These are phyloP conservation scores for Veloporphyrellus conicus DNA, from an alignment of 1,284 basidiomycete genomes.

Conservation along the genomic window DNA sequence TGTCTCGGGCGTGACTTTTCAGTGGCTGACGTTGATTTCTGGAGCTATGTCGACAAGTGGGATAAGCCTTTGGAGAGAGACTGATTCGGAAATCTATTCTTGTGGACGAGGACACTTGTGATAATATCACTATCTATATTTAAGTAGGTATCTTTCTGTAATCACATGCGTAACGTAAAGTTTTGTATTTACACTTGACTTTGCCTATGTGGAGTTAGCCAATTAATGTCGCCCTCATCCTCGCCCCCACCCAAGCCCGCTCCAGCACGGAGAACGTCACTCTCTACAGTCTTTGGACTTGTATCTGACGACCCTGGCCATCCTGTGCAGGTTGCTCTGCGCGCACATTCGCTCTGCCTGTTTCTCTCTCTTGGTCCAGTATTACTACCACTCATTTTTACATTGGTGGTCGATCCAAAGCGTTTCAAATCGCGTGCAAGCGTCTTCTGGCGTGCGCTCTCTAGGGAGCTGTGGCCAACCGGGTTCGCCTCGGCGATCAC, in stretches of 20 bases:
- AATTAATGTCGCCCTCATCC: background rate
- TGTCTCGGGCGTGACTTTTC: constrained; percentile 31
- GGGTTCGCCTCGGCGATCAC: constrained; percentile 69
- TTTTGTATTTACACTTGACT: constrained; percentile 4
- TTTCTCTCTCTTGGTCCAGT: constrained; percentile 63
- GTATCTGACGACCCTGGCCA: constrained; percentile 33
- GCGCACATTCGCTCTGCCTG: constrained; percentile 65
- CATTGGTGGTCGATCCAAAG: constrained; percentile 25
- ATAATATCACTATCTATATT: too few species aligned
- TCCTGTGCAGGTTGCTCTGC: constrained; percentile 55
- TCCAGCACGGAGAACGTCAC: constrained; percentile 10
- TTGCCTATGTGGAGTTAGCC: background rate
- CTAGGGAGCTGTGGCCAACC: constrained; percentile 52
- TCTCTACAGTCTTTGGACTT: background rate
- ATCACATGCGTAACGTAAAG: constrained; percentile 17
- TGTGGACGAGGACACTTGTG: background rate
- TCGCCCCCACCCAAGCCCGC: background rate
- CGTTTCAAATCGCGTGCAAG: constrained; percentile 11
- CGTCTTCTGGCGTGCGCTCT: constrained; percentile 42
- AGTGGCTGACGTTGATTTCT: constrained; percentile 45
- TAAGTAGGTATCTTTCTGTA: background rate
- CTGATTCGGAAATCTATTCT: background rate
- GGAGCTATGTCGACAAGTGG: constrained; percentile 43
- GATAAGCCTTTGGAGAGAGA: constrained; percentile 1
- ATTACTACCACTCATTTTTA: constrained; percentile 48